A percentile compares a stretch with the other conserved stretches of the same genome.
Evolutionary conservation across 352 stramenopile genomes (phyloP).

Genomic region (Phytophthora citricola): DNA sequence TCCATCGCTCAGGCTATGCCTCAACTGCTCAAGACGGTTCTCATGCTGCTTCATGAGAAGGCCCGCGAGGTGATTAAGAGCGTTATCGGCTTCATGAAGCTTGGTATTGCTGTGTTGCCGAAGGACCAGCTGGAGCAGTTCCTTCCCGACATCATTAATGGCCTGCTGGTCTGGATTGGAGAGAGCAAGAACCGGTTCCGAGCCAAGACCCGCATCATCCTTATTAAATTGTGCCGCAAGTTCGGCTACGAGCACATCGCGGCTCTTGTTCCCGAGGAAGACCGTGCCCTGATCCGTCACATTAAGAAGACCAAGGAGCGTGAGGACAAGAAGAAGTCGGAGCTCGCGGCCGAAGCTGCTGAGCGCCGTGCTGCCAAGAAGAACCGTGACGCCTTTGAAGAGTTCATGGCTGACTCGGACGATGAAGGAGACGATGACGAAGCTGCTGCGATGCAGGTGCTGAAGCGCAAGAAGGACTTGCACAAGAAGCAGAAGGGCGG

Average conservation of each 20-base stretch:
- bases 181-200: conserved; percentile 96
- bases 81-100: conserved; percentile 96
- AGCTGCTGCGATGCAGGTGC: conserved; percentile 82
- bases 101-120: conserved; percentile 92
- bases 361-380: conserved; percentile 53
- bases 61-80: conserved; percentile 97
- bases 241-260: conserved; percentile 94
- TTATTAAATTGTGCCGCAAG: conserved; percentile 95
- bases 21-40: conserved; percentile 91
- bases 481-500: conserved; percentile 80
- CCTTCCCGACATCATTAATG: conserved; percentile 92
- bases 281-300: conserved; percentile 93
- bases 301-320: conserved; percentile 96
- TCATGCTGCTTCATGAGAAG: conserved; percentile 94
- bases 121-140: conserved; percentile 91
- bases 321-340: conserved; percentile 88
- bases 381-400: conserved; percentile 70
- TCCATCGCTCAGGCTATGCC: conserved; percentile 83
- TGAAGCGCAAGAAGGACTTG: conserved; percentile 83
- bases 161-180: conserved; percentile 93
- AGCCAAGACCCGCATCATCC: conserved; percentile 95
- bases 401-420: conserved; percentile 86
- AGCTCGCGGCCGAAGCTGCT: conserved; percentile 58
- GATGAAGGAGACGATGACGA: conserved; percentile 83
- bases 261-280: conserved; percentile 89